Evolutionary conservation across 768 basidiomycete genomes (phyloP).

Genomic region (Leccinum fibrillosum): DNA sequence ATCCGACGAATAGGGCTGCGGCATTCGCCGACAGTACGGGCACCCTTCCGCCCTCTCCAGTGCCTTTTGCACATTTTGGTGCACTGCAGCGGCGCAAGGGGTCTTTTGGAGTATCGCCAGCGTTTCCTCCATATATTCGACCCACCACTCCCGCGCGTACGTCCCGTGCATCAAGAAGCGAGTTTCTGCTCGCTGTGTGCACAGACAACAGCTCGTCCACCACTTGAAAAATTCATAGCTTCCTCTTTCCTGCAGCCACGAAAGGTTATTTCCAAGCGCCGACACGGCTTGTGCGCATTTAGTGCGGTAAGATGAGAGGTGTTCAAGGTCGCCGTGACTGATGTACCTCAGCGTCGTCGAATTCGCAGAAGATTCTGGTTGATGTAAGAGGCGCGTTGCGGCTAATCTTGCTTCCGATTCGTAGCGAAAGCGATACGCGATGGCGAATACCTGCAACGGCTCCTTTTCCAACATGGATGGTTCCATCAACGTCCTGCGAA

Average conservation of each 20-base stretch:
- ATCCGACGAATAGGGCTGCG: constrained; percentile 18
- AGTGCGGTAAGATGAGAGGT: constrained; percentile 19
- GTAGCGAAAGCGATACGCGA: constrained; percentile 33
- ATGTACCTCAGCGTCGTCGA: constrained; percentile 3
- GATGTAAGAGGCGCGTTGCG: constrained; percentile 24
- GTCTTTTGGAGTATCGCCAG: constrained; percentile 18
- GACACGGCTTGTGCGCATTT: constrained; percentile 18
- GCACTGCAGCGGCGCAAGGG: constrained; percentile 21
- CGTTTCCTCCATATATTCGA: constrained; percentile 30
- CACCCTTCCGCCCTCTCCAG: constrained; percentile 16
- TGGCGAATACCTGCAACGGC: constrained; percentile 31
- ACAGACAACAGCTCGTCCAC: constrained; percentile 29
- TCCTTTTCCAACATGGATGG: constrained; percentile 24
- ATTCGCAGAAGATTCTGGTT: constrained; percentile 5
- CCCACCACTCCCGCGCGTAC: constrained; percentile 32
- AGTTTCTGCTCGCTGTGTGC: constrained; percentile 17
- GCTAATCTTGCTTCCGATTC: constrained; percentile 31
- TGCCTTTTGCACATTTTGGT: constrained; percentile 15
- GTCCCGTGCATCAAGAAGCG: constrained; percentile 25
- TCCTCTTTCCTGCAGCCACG: constrained; percentile 22
- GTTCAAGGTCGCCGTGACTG: constrained; percentile 8
- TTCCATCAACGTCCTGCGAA: constrained; percentile 27
- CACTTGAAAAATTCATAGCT: constrained; percentile 25
- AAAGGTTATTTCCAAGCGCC: constrained; percentile 18
- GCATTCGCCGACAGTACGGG: constrained; percentile 18